Conservation (phyloP, 257 asterid species). For the Penstemon newberryi region DNA sequence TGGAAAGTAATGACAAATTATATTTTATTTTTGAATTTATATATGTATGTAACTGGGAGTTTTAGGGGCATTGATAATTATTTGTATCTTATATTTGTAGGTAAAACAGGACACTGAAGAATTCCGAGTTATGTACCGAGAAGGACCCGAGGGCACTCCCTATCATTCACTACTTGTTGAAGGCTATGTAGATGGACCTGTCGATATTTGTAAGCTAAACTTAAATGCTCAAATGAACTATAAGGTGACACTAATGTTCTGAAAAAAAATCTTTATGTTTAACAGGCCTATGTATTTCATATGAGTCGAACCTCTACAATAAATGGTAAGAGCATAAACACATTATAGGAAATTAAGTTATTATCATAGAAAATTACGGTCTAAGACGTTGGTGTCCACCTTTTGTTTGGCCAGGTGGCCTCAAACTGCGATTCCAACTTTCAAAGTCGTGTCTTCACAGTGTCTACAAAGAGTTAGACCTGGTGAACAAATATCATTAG, state of each 20-base stretch:
- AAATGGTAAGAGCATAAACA: constrained; percentile 54
- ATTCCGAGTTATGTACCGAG: constrained; percentile 86
- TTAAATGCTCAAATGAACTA: background rate
- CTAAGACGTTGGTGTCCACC: background rate
- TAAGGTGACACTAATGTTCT: background rate
- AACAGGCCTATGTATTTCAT: constrained; percentile 82
- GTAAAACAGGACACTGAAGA: constrained; percentile 86
- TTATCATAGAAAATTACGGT: too few relatives aligned
- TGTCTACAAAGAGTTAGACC: constrained; percentile 57
- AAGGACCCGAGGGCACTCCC: constrained; percentile 91
- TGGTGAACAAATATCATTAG: constrained; percentile 82
- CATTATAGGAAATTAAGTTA: too few relatives aligned
- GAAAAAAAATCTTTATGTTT: constrained; percentile 18
- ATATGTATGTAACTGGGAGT: too few relatives aligned
- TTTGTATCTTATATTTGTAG: constrained; percentile 38
- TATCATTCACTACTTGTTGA: constrained; percentile 79
- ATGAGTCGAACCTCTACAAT: constrained; percentile 65
- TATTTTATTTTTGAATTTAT: too few relatives aligned
- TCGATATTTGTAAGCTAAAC: constrained; percentile 81
- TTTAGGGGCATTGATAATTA: background rate
- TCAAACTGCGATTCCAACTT: constrained; percentile 66
- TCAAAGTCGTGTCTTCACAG: constrained; percentile 54
- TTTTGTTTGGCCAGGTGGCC: constrained; percentile 80
- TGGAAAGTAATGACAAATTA: constrained; percentile 65
- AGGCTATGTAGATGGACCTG: constrained; percentile 90